Evolutionary conservation across 805 yeast species (phyloP), one percentile per base, ranked within the genome.

Genomic region (Saturnispora diversa): DNA sequence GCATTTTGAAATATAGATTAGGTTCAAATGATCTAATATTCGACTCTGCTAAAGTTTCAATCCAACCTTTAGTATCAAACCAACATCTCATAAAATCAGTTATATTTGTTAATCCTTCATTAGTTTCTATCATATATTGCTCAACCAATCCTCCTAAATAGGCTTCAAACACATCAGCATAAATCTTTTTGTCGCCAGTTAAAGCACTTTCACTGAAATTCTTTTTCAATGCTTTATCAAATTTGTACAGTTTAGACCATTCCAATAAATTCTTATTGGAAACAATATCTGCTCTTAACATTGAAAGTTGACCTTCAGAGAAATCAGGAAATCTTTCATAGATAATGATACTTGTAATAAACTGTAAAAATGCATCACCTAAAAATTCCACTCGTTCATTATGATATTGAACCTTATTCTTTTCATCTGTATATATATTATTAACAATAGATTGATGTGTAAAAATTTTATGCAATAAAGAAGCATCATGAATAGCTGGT

Each of bases 101-200:
- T 2, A 41, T 23, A 20, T 50, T 45, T 1, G 46, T 49, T n/a
- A 44, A 81, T 54, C 90, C 90, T 77, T 19, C 65, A 56, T 47
- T 68, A 67, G 20, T 80, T 69, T 30, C 60, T 67, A 3, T 63
- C 59, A 47, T 47, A 27, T 42, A 36, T 21, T 44, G 44, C 16
- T 75, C 66, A 3, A 71, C 70, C 28, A 90, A 60, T 0, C 94
- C 98, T 9, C 95, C 97, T 30, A 92, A 69, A 50, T 92, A 90
- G 0, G 97, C 96, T 62, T 92, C 98, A 56, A 90, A 85, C 0
- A 83, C 78, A 65, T 90, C 98, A 0, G 97, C 95, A 52, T 71
- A 72, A 2, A 83, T 65, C 55, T 92, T 92, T 47, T 72, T 72
- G 44, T 70, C 75, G 7, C 84, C 84, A 25, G 65, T 63, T 22